Evolutionary conservation across 345 rosid species (phyloP).

Genomic region (Boechera retrofracta): DNA sequence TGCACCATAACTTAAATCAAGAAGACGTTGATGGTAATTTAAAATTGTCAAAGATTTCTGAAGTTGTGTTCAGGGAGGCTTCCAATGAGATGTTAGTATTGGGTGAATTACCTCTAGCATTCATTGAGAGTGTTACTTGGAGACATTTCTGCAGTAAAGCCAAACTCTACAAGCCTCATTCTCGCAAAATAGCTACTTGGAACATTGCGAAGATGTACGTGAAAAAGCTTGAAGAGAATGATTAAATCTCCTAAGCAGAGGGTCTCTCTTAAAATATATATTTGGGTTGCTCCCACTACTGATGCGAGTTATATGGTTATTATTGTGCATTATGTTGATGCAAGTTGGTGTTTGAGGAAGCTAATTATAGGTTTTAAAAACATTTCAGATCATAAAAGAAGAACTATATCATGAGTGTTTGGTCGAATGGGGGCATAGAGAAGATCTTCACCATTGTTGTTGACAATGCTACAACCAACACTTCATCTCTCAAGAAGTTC

Average conservation of each 20-base stretch:
- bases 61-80: not conserved
- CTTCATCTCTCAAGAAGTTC: not conserved
- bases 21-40: not conserved
- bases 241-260: not conserved
- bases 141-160: not conserved
- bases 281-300: not conserved
- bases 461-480: not conserved
- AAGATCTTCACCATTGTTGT: not conserved
- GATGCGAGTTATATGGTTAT: not conserved
- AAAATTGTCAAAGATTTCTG: not conserved
- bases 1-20: not conserved
- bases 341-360: too few species aligned
- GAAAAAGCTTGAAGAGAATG: not conserved
- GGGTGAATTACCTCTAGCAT: not conserved
- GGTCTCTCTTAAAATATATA: not conserved
- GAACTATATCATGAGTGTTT: not conserved
- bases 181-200: not conserved
- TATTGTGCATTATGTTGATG: too few species aligned
- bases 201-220: not conserved
- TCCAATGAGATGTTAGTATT: not conserved
- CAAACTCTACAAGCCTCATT: not conserved
- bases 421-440: not conserved
- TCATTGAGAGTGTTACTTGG: not conserved
- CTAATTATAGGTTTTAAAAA: too few species aligned
- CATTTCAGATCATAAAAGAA: not conserved